phyloP scores from a whole-genome alignment of 495 filamentous ascomycete species.

The Daldinia grandis region DNA sequence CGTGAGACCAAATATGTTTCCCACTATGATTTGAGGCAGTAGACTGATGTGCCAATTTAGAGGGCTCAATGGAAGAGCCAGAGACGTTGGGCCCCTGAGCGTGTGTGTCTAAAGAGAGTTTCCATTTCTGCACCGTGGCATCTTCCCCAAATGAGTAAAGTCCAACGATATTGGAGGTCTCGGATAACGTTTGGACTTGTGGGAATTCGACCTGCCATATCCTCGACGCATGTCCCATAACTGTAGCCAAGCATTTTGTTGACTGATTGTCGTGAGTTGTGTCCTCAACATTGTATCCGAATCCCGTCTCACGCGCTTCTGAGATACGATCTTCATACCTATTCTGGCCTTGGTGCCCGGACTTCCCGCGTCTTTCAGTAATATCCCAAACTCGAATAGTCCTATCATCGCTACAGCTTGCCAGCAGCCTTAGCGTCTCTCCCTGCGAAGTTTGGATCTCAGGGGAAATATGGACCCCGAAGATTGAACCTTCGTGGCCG shows the following conservation, averaged over 20 bases:
- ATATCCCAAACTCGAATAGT: slow-evolving; percentile 92
- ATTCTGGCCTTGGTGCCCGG: neutral
- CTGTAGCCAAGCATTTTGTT: slow-evolving; percentile 63
- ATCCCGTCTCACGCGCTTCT: slow-evolving; percentile 60
- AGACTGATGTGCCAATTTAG: slow-evolving; percentile 58
- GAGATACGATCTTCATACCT: slow-evolving; percentile 36
- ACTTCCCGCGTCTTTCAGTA: slow-evolving; percentile 42
- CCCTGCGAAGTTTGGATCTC: slow-evolving; percentile 53
- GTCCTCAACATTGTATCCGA: slow-evolving; percentile 48
- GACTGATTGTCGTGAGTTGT: slow-evolving; percentile 27
- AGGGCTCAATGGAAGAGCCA: slow-evolving; percentile 25
- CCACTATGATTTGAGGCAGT: slow-evolving; percentile 74
- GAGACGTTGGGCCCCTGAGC: neutral
- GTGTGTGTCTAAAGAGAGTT: slow-evolving; percentile 52
- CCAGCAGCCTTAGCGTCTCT: slow-evolving; percentile 66
- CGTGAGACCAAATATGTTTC: slow-evolving; percentile 90
- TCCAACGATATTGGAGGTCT: slow-evolving; percentile 47
- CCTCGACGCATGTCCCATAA: slow-evolving; percentile 85
- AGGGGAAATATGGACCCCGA: slow-evolving; percentile 81
- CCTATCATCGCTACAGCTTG: slow-evolving; percentile 95
- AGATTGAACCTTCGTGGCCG: slow-evolving; percentile 94
- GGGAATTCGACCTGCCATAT: slow-evolving; percentile 85
- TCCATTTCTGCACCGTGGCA: slow-evolving; percentile 74
- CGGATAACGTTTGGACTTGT: slow-evolving; percentile 27
- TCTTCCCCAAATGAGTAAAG: slow-evolving; percentile 85